Percentiles rank a stretch among this genome's conserved stretches.
Conservation (phyloP, 176 grass and related monocot genomes). For the Oryza nivara region DNA sequence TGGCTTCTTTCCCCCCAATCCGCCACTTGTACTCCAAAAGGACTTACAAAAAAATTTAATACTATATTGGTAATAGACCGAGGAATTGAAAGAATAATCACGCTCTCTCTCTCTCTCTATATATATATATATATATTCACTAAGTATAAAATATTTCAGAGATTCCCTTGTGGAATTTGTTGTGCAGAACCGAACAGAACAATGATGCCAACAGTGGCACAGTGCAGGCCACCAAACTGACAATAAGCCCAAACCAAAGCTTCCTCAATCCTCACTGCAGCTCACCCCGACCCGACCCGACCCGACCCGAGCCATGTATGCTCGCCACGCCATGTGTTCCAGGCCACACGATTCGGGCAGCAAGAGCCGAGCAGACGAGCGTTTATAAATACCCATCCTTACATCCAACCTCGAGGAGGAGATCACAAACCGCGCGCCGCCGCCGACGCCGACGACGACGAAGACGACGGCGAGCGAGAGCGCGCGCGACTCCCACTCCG, state of each 20-base stretch:
- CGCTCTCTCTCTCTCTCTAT: too few relatives aligned
- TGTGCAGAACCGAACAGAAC: not conserved
- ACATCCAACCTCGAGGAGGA: not conserved
- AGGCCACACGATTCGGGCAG: not conserved
- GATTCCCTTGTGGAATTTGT: not conserved
- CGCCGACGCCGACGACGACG: too few relatives aligned
- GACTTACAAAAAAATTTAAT: too few relatives aligned
- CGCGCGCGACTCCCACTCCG: too few relatives aligned
- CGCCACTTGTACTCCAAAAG: not conserved
- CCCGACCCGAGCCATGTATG: not conserved
- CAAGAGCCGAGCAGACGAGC: not conserved
- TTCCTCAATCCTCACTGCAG: not conserved
- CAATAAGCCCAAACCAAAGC: not conserved
- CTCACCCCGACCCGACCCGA: not conserved
- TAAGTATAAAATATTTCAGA: not conserved
- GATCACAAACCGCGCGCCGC: not conserved
- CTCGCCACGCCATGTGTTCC: not conserved
- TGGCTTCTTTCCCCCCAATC: not conserved
- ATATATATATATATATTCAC: not conserved
- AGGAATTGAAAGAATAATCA: not conserved
- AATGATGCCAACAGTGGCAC: not conserved
- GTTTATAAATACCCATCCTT: conserved; percentile 34
- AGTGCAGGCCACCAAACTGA: not conserved
- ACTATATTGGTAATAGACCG: too few relatives aligned
- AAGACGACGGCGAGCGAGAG: too few relatives aligned